phyloP scores from a whole-genome alignment of 495 filamentous ascomycete genomes.

The Rhizodiscina lignyota region DNA sequence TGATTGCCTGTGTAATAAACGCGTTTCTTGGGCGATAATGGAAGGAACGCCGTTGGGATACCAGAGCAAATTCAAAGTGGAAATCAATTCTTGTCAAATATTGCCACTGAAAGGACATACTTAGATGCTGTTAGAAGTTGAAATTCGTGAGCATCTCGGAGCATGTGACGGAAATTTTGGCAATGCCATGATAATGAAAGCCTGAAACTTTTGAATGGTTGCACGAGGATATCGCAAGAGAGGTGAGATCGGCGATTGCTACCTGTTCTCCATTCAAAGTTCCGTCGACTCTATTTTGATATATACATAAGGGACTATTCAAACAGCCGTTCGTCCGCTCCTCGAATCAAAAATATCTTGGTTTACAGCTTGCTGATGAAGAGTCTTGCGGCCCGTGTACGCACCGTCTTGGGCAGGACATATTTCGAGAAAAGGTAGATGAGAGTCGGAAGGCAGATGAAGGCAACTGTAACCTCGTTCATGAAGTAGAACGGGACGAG shows the following conservation, averaged over 20 bases:
- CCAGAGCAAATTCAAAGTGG: too few relatives aligned
- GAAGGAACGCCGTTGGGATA: too few relatives aligned
- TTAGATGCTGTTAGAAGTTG: too few relatives aligned
- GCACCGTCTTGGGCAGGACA: constrained; percentile 16
- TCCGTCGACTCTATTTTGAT: neutral
- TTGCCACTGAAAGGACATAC: too few relatives aligned
- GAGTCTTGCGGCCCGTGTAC: constrained; percentile 14
- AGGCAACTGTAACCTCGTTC: constrained; percentile 20
- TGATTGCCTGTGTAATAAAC: too few relatives aligned
- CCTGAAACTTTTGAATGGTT: neutral
- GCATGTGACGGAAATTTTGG: too few relatives aligned
- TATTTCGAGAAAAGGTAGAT: constrained; percentile 22
- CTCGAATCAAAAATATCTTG: too few relatives aligned
- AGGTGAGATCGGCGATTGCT: neutral
- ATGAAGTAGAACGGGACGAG: constrained; percentile 23
- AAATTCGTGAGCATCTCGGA: too few relatives aligned
- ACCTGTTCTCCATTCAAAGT: neutral
- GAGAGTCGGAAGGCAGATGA: constrained; percentile 16
- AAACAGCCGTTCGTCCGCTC: neutral
- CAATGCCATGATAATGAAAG: neutral
- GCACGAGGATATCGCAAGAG: neutral
- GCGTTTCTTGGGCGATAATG: too few relatives aligned
- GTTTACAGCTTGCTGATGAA: constrained; percentile 22
- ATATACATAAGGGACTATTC: neutral
- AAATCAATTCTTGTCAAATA: too few relatives aligned